These are phyloP conservation scores for Chaetomium tenue DNA, from an alignment of 495 filamentous ascomycete species.

Conservation along the genomic window DNA sequence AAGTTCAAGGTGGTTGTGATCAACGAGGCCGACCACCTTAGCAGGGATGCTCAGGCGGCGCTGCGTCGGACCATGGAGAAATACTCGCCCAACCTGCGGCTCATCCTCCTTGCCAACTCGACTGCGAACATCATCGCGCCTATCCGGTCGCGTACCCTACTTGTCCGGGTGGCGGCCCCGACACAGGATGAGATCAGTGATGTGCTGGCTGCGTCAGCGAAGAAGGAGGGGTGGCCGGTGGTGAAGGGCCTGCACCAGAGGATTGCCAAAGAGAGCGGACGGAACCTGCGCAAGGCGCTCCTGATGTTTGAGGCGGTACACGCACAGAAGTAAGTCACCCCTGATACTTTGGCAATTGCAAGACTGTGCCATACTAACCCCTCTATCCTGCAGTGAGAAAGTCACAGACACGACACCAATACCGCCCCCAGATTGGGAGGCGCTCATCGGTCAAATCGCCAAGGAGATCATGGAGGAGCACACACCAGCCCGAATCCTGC, in stretches of 20 bases:
- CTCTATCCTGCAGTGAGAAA: constrained; percentile 64
- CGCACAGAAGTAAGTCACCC: constrained; percentile 81
- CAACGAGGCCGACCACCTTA: constrained; percentile 97
- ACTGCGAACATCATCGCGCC: constrained; percentile 98
- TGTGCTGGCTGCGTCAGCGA: constrained; percentile 71
- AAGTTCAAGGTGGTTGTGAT: constrained; percentile 98
- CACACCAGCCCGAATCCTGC: constrained; percentile 77
- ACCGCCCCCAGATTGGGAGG: constrained; percentile 95
- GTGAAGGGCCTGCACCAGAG: constrained; percentile 69
- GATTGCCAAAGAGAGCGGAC: constrained; percentile 86
- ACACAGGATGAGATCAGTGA: constrained; percentile 77
- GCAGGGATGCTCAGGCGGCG: constrained; percentile 91
- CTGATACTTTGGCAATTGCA: neutral
- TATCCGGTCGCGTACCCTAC: constrained; percentile 81
- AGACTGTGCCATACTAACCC: neutral
- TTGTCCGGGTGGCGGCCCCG: constrained; percentile 89
- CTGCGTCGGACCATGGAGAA: constrained; percentile 98
- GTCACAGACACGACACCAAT: constrained; percentile 83
- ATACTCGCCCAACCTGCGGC: constrained; percentile 87
- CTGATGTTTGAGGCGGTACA: constrained; percentile 96
- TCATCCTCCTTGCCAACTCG: constrained; percentile 90
- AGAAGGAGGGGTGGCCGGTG: constrained; percentile 71
- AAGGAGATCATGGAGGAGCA: constrained; percentile 90
- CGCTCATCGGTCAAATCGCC: constrained; percentile 79
- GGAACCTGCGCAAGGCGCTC: constrained; percentile 84